These are phyloP conservation scores for Chrysanthemum makinoi DNA, from an alignment of 129 eudicot species.

Conservation along the genomic window DNA sequence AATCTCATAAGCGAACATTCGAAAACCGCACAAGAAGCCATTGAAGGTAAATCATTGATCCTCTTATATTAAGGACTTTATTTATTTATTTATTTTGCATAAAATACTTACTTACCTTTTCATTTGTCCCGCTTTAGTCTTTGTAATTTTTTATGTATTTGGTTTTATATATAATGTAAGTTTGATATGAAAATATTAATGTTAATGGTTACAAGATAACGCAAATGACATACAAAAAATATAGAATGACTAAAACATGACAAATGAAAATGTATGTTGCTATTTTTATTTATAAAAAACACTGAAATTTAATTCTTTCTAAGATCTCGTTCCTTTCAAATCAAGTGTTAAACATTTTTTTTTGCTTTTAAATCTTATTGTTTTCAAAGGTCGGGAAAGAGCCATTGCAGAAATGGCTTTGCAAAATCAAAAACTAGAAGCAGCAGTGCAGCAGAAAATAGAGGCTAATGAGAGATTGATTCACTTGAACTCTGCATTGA, in stretches of 20 bases:
- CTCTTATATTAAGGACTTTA: not conserved
- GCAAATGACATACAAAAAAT: no score
- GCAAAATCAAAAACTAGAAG: no score
- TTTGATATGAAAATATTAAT: no score
- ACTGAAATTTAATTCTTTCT: no score
- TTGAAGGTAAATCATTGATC: constrained; percentile 45
- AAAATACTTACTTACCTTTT: not conserved
- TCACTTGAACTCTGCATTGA: no score
- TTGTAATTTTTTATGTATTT: not conserved
- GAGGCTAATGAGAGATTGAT: no score
- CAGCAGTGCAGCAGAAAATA: no score
- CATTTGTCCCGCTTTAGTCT: not conserved
- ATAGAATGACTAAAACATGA: no score
- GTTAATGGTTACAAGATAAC: no score
- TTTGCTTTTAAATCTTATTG: not conserved
- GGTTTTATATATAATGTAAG: no score
- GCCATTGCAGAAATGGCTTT: constrained; percentile 23
- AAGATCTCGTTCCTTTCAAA: not conserved
- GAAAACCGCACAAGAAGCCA: constrained; percentile 53
- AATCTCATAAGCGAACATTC: constrained; percentile 40
- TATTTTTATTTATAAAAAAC: no score
- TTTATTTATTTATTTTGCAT: not conserved
- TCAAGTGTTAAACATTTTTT: not conserved
- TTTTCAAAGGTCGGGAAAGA: constrained; percentile 39
- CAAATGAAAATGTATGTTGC: not conserved